Conservation (phyloP, 345 rosid genomes). For the Mallotus nudiflorus region DNA sequence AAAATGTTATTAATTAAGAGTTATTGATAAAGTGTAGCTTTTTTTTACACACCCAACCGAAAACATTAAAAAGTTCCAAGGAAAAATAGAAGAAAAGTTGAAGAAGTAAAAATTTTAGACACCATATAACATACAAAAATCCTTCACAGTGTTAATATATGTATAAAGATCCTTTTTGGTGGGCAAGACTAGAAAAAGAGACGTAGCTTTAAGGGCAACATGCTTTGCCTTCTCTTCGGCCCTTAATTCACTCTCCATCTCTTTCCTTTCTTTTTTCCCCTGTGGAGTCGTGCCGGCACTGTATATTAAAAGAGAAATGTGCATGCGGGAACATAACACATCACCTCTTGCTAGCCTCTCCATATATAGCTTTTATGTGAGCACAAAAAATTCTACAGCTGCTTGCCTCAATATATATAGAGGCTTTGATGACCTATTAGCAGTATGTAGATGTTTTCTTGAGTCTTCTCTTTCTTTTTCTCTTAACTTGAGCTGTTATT, state of each 20-base stretch:
- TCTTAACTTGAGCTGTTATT: too few relatives aligned
- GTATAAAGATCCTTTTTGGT: slow-evolving; percentile 12
- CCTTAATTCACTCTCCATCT: slow-evolving; percentile 2
- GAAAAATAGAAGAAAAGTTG: background rate
- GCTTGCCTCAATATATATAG: background rate
- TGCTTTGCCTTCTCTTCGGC: slow-evolving; percentile 27
- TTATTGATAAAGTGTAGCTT: too few relatives aligned
- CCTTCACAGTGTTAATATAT: slow-evolving; percentile 8
- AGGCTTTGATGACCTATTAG: background rate
- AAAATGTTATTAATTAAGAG: too few relatives aligned
- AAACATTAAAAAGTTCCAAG: background rate
- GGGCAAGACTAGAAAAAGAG: slow-evolving; percentile 12
- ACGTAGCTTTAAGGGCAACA: slow-evolving; percentile 37
- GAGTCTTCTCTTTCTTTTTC: background rate
- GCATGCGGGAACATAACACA: slow-evolving; percentile 45
- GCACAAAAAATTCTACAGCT: background rate
- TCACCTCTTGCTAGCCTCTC: background rate
- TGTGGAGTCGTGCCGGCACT: slow-evolving; percentile 35
- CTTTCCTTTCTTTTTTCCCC: slow-evolving; percentile 1
- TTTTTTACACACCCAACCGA: background rate
- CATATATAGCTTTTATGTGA: slow-evolving; percentile 3
- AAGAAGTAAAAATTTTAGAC: background rate
- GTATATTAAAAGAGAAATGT: slow-evolving; percentile 17
- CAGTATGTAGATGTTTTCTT: background rate
- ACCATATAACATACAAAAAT: too few relatives aligned